Evolutionary conservation across 2,329 filamentous ascomycete species (phyloP).

Genomic region (Ceratocystis variospora): DNA sequence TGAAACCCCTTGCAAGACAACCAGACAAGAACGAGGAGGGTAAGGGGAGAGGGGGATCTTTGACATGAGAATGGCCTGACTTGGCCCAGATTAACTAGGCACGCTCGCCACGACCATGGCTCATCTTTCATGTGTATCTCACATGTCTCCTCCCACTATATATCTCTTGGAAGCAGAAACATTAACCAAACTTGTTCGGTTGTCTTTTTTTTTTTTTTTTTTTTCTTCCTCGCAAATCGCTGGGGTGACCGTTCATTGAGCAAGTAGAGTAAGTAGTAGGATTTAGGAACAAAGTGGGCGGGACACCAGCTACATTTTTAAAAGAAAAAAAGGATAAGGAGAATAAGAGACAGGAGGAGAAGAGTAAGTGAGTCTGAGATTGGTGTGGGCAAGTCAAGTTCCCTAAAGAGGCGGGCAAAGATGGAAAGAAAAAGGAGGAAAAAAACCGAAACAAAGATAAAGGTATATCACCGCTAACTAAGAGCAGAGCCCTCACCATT

Average conservation of each 20-base stretch:
- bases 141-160: background rate
- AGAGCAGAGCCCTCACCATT: slow-evolving; percentile 3
- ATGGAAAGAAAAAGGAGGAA: background rate
- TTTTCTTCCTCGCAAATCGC: background rate
- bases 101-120: no score
- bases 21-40: no score
- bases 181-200: background rate
- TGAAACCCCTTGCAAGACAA: no score
- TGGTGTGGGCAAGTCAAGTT: background rate
- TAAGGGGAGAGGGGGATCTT: no score
- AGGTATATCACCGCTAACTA: slow-evolving; percentile 8
- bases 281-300: background rate
- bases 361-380: background rate
- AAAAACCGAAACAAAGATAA: slow-evolving; percentile 17
- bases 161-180: background rate
- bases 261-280: background rate
- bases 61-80: no score
- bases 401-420: background rate
- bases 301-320: background rate
- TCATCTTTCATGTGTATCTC: no score
- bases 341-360: background rate
- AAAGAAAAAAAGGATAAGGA: background rate
- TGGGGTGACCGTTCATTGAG: background rate
- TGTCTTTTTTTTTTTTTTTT: background rate
- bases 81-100: no score